phyloP scores from a whole-genome alignment of 2,329 filamentous ascomycete genomes.

The Cordyceps farinosa region DNA sequence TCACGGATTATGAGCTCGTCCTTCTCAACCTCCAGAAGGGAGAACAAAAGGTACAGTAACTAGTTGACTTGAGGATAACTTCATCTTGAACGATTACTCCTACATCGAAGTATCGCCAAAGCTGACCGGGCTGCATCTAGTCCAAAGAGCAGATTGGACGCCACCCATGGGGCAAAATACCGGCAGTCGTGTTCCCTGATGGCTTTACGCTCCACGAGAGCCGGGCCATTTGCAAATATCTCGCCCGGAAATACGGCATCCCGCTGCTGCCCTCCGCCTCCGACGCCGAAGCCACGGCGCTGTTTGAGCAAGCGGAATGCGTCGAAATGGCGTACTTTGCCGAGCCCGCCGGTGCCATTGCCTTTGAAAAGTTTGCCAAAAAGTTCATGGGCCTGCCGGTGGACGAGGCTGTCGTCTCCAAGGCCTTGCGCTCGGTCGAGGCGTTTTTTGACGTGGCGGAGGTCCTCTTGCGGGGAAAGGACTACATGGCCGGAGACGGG shows the following conservation, averaged over 20 bases:
- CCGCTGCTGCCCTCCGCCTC: slow-evolving; percentile 38
- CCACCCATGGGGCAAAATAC: slow-evolving; percentile 42
- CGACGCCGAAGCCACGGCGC: slow-evolving; percentile 38
- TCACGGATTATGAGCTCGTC: slow-evolving; percentile 40
- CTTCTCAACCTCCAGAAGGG: slow-evolving; percentile 36
- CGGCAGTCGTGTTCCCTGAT: slow-evolving; percentile 35
- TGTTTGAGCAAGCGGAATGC: slow-evolving; percentile 42
- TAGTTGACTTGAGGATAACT: too few species aligned
- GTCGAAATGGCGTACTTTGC: slow-evolving; percentile 42
- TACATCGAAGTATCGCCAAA: neutral
- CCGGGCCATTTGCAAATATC: slow-evolving; percentile 45
- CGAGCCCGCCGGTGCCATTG: slow-evolving; percentile 40
- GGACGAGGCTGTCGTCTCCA: slow-evolving; percentile 38
- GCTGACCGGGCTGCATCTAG: slow-evolving; percentile 24
- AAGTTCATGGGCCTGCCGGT: slow-evolving; percentile 40
- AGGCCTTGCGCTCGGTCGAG: slow-evolving; percentile 36
- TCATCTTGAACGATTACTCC: neutral
- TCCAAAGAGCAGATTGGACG: slow-evolving; percentile 35
- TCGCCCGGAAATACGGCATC: slow-evolving; percentile 43
- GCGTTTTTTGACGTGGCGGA: slow-evolving; percentile 43
- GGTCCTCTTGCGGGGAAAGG: slow-evolving; percentile 31
- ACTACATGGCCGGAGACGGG: slow-evolving; percentile 43
- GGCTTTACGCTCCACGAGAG: slow-evolving; percentile 45
- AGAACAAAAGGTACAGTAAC: slow-evolving; percentile 38
- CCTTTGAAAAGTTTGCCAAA: slow-evolving; percentile 45